Percentiles rank a stretch among this genome's conserved stretches.
These are phyloP conservation scores for Dendrobium catenatum DNA, from an alignment of 106 monocot species.

Conservation along the genomic window DNA sequence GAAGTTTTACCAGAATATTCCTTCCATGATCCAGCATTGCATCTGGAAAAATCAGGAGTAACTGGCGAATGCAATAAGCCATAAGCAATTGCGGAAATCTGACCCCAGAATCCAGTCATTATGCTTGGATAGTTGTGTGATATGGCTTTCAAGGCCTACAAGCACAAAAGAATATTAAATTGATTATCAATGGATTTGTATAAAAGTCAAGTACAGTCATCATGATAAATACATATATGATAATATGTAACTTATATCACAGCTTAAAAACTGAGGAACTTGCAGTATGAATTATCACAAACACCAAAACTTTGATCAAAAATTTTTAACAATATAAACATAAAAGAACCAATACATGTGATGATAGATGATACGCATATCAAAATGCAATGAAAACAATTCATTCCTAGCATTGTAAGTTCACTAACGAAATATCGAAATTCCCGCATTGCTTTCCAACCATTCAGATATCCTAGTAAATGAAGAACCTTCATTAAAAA, in stretches of 20 bases:
- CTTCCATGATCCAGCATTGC: constrained; percentile 23
- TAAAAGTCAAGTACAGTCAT: background rate
- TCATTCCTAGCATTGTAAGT: background rate
- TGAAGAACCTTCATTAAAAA: background rate
- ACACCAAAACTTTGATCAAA: background rate
- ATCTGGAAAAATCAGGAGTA: constrained; percentile 25
- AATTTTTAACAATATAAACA: background rate
- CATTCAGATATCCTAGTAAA: background rate
- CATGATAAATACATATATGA: background rate
- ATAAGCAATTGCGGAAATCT: constrained; percentile 37
- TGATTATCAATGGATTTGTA: background rate
- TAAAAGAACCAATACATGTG: background rate
- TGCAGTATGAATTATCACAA: background rate
- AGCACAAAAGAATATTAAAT: constrained; percentile 10
- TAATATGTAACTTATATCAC: background rate
- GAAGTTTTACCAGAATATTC: constrained; percentile 32
- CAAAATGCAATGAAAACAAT: background rate
- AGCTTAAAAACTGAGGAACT: background rate
- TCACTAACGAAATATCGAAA: background rate
- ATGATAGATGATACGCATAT: background rate
- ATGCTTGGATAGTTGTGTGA: constrained; percentile 68
- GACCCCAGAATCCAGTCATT: constrained; percentile 38
- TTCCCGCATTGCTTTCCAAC: background rate
- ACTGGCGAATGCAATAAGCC: constrained; percentile 20
- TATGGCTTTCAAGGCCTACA: constrained; percentile 55